These are phyloP conservation scores for Ensete glaucum DNA, from an alignment of 176 grass and related monocot genomes.

Conservation along the genomic window DNA sequence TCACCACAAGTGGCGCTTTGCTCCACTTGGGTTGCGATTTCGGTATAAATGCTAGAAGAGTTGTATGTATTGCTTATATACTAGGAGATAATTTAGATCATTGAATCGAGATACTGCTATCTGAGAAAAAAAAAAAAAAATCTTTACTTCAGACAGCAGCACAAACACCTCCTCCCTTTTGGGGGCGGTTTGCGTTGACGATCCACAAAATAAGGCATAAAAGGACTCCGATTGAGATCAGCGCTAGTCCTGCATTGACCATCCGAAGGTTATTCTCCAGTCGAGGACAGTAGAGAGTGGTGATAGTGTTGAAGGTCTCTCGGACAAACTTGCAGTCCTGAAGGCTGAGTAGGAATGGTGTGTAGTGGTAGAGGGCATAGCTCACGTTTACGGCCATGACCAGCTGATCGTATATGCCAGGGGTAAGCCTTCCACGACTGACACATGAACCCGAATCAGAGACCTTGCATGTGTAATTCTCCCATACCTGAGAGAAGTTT, in stretches of 20 bases:
- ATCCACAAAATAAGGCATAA: slow-evolving; percentile 52
- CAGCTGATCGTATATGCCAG: slow-evolving; percentile 45
- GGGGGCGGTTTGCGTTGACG: slow-evolving; percentile 71
- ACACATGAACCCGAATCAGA: slow-evolving; percentile 31
- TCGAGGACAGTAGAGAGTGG: slow-evolving; percentile 42
- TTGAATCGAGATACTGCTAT: slow-evolving; percentile 21
- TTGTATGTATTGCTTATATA: neutral
- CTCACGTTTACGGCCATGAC: slow-evolving; percentile 55
- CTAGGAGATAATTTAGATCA: neutral
- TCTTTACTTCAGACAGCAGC: slow-evolving; percentile 19
- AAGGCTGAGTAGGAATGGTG: slow-evolving; percentile 62
- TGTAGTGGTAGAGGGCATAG: slow-evolving; percentile 76
- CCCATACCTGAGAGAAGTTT: slow-evolving; percentile 51
- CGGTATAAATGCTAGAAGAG: neutral
- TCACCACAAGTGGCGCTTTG: slow-evolving; percentile 8
- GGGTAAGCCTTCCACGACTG: slow-evolving; percentile 36
- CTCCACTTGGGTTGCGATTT: neutral
- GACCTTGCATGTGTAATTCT: slow-evolving; percentile 58
- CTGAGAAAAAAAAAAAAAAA: slow-evolving; percentile 11
- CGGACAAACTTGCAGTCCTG: slow-evolving; percentile 95
- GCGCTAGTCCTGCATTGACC: slow-evolving; percentile 39
- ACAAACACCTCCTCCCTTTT: slow-evolving; percentile 71
- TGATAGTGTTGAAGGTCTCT: slow-evolving; percentile 53
- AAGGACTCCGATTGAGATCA: slow-evolving; percentile 35
- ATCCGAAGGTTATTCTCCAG: slow-evolving; percentile 43